Base-by-base conservation (phyloP, 257 asterid species). In the Catharanthus roseus region DNA sequence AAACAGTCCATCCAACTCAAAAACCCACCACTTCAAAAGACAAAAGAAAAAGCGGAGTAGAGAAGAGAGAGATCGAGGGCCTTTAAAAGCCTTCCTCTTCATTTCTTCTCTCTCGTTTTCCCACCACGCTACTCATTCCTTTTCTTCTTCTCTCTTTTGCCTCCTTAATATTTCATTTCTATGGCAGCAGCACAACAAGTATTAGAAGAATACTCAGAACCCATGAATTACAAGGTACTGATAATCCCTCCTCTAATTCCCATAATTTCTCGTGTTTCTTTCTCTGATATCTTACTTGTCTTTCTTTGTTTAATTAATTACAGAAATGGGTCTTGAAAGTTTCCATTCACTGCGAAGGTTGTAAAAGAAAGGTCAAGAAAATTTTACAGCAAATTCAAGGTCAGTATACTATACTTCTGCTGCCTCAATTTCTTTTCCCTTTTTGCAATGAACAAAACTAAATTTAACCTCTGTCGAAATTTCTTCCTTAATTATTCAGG, bases 341-440 rank as follows among this genome's bases (percentile, higher is more conserved):
- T 72, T 89, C 93, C 0, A 86, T 89, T 78, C 93, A 89, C 77
- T 89, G 96, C 65, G 86, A 83, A 79, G 96, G 91, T 53, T 89
- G 96, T 84, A 87, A 83, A 76, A 80, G 71, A 64, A 89, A 87
- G 73, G 93, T 89, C 62, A 83, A 80, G 78, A 89, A 87, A 74
- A 82, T 86, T 56, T 85, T 89, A 45, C 64, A 13, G 26, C 85
- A 78, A 76, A 68, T 89, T 61, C 83, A 76, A 13, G 91, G 96
- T 84, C 65, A 33, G 31, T 10, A n/a, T n/a, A n/a, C n/a, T n/a
- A n/a, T n/a, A n/a, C n/a, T n/a, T n/a, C n/a, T n/a, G n/a, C n/a
- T n/a, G n/a, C n/a, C n/a, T n/a, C n/a, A n/a, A n/a, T n/a, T n/a
- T n/a, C n/a, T n/a, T n/a, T n/a, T n/a, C n/a, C n/a, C n/a, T n/a